phyloP scores from a whole-genome alignment of 163 green algal genomes.

The Scenedesmus sp. region DNA sequence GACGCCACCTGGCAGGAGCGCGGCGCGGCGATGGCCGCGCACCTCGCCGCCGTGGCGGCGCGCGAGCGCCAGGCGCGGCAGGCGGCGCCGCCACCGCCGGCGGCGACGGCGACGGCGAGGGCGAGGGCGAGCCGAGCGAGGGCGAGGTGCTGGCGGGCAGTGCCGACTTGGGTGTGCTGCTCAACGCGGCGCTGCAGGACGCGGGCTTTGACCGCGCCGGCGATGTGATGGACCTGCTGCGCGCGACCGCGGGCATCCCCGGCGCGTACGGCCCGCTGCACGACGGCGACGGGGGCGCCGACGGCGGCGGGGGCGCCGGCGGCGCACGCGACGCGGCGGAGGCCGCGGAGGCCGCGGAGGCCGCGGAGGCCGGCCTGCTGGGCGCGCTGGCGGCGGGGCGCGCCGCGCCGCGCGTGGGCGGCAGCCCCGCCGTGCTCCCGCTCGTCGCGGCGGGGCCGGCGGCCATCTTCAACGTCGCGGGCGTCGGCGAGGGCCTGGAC shows the following conservation, averaged over 20 bases:
- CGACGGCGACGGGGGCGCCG: no score
- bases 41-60: neutral
- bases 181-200: neutral
- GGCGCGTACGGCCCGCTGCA: no score
- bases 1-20: neutral
- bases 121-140: neutral
- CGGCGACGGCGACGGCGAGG: neutral
- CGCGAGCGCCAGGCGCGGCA: constrained; percentile 1
- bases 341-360: no score
- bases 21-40: neutral
- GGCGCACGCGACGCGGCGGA: no score
- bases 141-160: neutral
- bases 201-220: constrained; percentile 4
- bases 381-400: no score
- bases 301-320: no score
- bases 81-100: neutral
- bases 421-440: no score
- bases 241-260: neutral
- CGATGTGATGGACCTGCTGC: constrained; percentile 10
- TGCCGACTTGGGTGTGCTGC: neutral
- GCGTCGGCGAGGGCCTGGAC: no score
- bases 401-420: no score
- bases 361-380: no score
- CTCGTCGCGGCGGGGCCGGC: no score
- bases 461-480: no score